A percentile compares a stretch with the other conserved stretches of the same genome.
Evolutionary conservation across 192 early-diverging fungal species (phyloP).

Genomic region (Coemansia sp.): DNA sequence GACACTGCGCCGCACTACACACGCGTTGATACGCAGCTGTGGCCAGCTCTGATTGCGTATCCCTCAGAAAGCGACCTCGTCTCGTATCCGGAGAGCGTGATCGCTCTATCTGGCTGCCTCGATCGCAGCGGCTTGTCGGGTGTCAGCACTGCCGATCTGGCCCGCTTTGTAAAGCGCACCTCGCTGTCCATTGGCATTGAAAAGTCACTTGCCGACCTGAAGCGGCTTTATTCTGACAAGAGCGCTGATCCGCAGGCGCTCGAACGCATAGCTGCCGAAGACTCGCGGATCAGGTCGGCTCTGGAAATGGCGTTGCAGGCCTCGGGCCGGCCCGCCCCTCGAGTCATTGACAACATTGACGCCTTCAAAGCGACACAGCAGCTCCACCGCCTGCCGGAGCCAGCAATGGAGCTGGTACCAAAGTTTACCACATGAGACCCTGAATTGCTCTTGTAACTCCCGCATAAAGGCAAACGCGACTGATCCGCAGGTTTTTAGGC

Average conservation of each 20-base stretch:
- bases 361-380: conserved; percentile 11
- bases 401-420: conserved; percentile 1
- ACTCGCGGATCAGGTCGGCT: neutral
- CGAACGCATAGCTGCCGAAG: neutral
- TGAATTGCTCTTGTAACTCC: neutral
- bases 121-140: neutral
- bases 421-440: neutral
- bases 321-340: conserved; percentile 9
- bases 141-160: neutral
- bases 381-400: neutral
- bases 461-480: too few species aligned
- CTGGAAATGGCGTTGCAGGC: conserved; percentile 8
- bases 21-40: conserved; percentile 20
- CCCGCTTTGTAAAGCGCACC: neutral
- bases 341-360: conserved; percentile 5
- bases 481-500: too few species aligned
- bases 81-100: conserved; percentile 1
- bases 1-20: conserved; percentile 25
- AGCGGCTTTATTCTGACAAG: neutral
- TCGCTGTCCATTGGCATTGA: neutral
- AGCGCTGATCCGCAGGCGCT: neutral
- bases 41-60: conserved; percentile 8
- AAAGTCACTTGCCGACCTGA: neutral
- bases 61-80: conserved; percentile 6
- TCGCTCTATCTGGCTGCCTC: conserved; percentile 14